A percentile compares a stretch with the other conserved stretches of the same genome.
Evolutionary conservation across 164 flowering plant genomes (phyloP).

Genomic region (Amborella trichopoda): DNA sequence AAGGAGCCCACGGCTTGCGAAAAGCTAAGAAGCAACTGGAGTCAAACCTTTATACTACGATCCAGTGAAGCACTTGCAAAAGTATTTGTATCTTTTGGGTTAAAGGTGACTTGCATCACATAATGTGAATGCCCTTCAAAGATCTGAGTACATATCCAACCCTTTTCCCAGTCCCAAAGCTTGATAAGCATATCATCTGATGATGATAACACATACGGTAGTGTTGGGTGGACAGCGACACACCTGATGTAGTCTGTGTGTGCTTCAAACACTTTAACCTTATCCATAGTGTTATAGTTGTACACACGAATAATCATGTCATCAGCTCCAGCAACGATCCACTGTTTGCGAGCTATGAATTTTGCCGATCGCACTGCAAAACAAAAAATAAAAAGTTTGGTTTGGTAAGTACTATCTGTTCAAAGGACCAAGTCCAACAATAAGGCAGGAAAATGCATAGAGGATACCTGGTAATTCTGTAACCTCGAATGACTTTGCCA

Average conservation of each 20-base stretch:
- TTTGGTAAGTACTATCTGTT: too few relatives aligned
- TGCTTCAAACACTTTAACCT: conserved; percentile 87
- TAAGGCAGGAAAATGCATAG: background rate
- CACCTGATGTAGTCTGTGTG: conserved; percentile 86
- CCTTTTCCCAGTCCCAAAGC: conserved; percentile 98
- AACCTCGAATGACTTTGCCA: conserved; percentile 91
- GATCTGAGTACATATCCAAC: conserved; percentile 77
- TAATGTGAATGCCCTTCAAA: conserved; percentile 97
- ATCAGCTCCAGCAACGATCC: conserved; percentile 98
- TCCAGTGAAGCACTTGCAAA: conserved; percentile 99
- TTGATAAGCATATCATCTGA: conserved; percentile 95
- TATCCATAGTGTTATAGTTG: conserved; percentile 94
- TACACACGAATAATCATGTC: conserved; percentile 95
- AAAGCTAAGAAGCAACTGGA: background rate
- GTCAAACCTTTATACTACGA: conserved; percentile 77
- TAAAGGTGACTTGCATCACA: conserved; percentile 95
- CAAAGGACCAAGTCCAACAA: background rate
- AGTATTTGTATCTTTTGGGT: conserved; percentile 92
- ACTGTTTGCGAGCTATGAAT: conserved; percentile 80
- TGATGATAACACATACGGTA: conserved; percentile 79
- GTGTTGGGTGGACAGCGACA: conserved; percentile 88
- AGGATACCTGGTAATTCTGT: conserved; percentile 82
- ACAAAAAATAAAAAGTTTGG: background rate
- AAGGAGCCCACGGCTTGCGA: background rate
- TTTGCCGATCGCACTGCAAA: conserved; percentile 88